Base-by-base conservation (phyloP, 139 green algal genomes). In the Auxenochlorella pyrenoidosa region DNA sequence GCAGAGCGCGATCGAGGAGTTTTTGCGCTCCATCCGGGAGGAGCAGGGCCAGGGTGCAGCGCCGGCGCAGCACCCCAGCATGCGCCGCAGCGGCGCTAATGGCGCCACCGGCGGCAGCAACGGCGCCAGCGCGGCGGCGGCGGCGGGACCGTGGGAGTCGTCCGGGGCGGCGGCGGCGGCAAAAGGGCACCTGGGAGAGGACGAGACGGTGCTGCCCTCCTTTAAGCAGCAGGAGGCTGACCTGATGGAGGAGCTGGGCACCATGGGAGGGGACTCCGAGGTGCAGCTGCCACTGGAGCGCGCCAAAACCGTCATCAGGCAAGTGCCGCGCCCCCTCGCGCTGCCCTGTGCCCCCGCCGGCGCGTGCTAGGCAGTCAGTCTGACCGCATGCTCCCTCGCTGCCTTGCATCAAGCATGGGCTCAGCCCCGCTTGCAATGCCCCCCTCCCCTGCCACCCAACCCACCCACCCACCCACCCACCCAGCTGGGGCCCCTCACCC, bases 271-370 rank as follows among this genome's bases (percentile, higher is more conserved):
- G 1, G 66, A 84, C 21, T 18, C 38, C 0, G 76, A 91, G 40
- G 51, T 91, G 54, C 1, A 71, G 13, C 78, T 91, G 47, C 44
- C 75, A 5, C 51, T 91, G 0, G 6, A 44, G 44, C 65, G 88
- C 54, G 88, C 88, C 21, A 84, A 89, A 70, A 86, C 75, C 26
- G 44, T 89, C 21, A 38, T 91, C 22, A 40, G 80, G 80, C 54
- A 63, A 24, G 71, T 32, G 75, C 40, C 30, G 16, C 36, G 65
- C 28, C 3, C 47, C 10, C 47, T 10, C 47, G 47, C 47, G 47
- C 47, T 54, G 47, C 47, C 47, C n/a, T n/a, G n/a, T n/a, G n/a
- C n/a, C n/a, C n/a, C n/a, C 47, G 47, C 47, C 10, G 47, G 8
- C 6, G 47, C 47, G 10, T 54, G 47, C 47, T 10, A 54, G 47